Evolutionary conservation across 2,329 filamentous ascomycete species (phyloP).

Genomic region (Fusarium guadeloupense): DNA sequence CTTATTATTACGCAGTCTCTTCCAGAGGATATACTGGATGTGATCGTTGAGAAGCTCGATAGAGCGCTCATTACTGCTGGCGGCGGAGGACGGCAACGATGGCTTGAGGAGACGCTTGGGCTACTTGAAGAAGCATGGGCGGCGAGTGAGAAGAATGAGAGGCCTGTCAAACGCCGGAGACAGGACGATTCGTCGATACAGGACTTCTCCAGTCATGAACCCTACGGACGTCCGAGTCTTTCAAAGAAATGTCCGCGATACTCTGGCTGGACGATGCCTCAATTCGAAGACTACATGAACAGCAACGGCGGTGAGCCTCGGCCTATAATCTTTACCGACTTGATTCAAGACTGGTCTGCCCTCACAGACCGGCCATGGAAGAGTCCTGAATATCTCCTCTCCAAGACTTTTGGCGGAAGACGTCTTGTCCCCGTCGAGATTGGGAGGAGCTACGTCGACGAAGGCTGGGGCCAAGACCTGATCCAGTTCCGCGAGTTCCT

Average conservation of each 20-base stretch:
- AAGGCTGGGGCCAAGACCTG: conserved; percentile 84
- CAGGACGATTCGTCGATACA: not conserved
- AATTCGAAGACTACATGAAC: conserved; percentile 70
- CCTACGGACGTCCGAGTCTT: conserved; percentile 42
- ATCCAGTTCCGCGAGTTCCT: conserved; percentile 80
- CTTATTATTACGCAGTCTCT: conserved; percentile 3
- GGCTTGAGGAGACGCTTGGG: conserved; percentile 62
- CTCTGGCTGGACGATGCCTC: conserved; percentile 61
- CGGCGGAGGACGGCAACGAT: conserved; percentile 59
- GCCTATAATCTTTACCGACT: conserved; percentile 75
- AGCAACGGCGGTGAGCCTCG: conserved; percentile 52
- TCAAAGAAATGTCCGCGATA: conserved; percentile 41
- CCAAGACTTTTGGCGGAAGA: conserved; percentile 77
- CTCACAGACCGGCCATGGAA: conserved; percentile 74
- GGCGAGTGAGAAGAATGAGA: conserved; percentile 12
- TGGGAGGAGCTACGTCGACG: conserved; percentile 87
- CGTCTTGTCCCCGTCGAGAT: conserved; percentile 87
- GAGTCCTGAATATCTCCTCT: conserved; percentile 76
- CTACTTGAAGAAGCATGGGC: conserved; percentile 50
- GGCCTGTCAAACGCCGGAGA: conserved; percentile 38
- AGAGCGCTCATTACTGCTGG: conserved; percentile 80
- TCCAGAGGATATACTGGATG: conserved; percentile 53
- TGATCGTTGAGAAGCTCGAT: conserved; percentile 74
- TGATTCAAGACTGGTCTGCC: conserved; percentile 78
- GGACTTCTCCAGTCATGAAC: conserved; percentile 44